phyloP scores from a whole-genome alignment of 140 eudicot genomes.

The Stevia rebaudiana region DNA sequence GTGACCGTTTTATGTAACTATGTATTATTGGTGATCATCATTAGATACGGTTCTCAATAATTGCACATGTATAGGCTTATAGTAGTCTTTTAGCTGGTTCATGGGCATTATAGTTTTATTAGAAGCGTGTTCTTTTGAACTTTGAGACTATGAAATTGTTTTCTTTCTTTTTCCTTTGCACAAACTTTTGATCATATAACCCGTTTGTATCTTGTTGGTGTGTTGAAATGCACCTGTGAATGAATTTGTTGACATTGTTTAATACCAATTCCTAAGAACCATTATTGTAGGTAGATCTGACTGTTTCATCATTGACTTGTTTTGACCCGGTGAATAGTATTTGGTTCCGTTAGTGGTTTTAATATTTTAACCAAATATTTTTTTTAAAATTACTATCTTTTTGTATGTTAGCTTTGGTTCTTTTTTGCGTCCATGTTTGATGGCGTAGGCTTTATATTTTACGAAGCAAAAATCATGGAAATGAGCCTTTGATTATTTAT shows the following conservation, averaged over 20 bases:
- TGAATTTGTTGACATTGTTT: not conserved
- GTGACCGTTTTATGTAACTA: slow-evolving; percentile 18
- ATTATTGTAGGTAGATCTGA: not conserved
- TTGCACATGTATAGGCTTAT: slow-evolving; percentile 2
- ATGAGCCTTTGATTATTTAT: too few species aligned
- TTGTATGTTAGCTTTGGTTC: too few species aligned
- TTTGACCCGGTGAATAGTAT: not conserved
- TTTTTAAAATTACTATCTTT: too few species aligned
- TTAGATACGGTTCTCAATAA: slow-evolving; percentile 12
- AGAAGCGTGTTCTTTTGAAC: not conserved
- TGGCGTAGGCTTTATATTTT: too few species aligned
- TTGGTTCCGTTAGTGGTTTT: too few species aligned
- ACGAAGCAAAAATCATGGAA: too few species aligned
- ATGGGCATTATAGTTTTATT: not conserved
- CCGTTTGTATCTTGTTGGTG: not conserved
- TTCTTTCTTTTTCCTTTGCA: not conserved
- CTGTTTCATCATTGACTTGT: not conserved
- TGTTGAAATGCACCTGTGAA: not conserved
- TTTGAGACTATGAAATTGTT: not conserved
- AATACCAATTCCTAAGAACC: not conserved
- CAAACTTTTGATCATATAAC: not conserved
- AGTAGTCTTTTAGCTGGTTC: slow-evolving; percentile 7
- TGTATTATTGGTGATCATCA: slow-evolving; percentile 5
- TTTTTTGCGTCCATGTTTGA: too few species aligned
- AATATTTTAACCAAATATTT: too few species aligned